phyloP scores from a whole-genome alignment of 306 rosid genomes.

The Cucurbita moschata region DNA sequence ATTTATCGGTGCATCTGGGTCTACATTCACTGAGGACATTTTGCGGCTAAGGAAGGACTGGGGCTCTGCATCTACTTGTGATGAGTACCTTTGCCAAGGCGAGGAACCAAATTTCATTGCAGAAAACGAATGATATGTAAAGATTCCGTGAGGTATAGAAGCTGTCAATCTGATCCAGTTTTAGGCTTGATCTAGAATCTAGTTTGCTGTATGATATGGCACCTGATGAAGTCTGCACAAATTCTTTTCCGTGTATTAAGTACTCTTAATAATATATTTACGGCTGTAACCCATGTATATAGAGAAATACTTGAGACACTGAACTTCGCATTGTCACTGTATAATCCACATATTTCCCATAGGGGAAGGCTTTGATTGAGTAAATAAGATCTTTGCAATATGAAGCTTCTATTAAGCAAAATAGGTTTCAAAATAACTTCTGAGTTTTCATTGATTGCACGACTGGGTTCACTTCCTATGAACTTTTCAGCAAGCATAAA shows the following conservation, averaged over 20 bases:
- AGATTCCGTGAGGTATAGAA: not conserved
- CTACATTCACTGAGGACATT: slow-evolving; percentile 93
- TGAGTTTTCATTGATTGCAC: not conserved
- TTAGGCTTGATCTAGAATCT: not conserved
- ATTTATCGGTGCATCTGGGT: slow-evolving; percentile 88
- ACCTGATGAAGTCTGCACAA: not conserved
- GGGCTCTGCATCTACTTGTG: slow-evolving; percentile 76
- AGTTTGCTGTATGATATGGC: not conserved
- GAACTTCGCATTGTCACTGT: not conserved
- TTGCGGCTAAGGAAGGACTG: slow-evolving; percentile 80
- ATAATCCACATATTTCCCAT: not conserved
- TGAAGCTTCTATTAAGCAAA: not conserved
- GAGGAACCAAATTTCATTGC: slow-evolving; percentile 74
- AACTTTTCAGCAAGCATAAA: not conserved
- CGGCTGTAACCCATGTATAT: slow-evolving; percentile 5
- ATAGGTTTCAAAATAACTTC: not conserved
- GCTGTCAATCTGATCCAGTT: not conserved
- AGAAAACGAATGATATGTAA: slow-evolving; percentile 44
- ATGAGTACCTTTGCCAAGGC: slow-evolving; percentile 88
- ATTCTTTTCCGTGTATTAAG: not conserved
- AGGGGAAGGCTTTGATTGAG: not conserved
- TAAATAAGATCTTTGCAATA: not conserved
- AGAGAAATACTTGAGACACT: not conserved
- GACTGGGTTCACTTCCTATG: not conserved
- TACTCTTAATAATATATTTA: not conserved